These are phyloP conservation scores for Fistulina hepatica DNA, from an alignment of 1,284 basidiomycete species.

Conservation along the genomic window DNA sequence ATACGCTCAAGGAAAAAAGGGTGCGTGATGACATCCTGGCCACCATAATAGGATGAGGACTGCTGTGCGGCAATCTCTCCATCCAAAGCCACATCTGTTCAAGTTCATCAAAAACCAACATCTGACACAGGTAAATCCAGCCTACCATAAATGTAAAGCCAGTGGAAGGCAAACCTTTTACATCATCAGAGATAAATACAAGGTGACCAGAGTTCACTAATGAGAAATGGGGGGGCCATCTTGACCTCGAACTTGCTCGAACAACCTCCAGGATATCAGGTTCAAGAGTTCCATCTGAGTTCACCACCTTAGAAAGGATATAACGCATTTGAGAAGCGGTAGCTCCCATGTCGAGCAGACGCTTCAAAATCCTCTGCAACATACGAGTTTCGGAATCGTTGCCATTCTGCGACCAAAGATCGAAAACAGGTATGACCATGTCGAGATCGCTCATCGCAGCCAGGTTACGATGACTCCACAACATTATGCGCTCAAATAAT, in stretches of 20 bases:
- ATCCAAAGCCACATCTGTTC: constrained; percentile 59
- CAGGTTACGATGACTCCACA: constrained; percentile 53
- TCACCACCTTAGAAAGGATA: constrained; percentile 51
- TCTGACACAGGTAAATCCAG: constrained; percentile 1
- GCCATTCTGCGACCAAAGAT: too few species aligned
- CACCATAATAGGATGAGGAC: constrained; percentile 35
- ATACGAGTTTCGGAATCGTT: constrained; percentile 43
- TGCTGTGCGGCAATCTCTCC: constrained; percentile 38
- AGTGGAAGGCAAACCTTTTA: constrained; percentile 39
- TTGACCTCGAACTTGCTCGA: constrained; percentile 53
- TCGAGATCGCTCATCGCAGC: constrained; percentile 49
- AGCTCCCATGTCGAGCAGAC: constrained; percentile 60
- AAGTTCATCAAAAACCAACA: constrained; percentile 5
- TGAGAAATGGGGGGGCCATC: constrained; percentile 67
- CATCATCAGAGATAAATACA: constrained; percentile 30
- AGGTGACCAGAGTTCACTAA: constrained; percentile 45
- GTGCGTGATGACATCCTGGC: constrained; percentile 27
- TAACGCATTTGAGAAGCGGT: constrained; percentile 45
- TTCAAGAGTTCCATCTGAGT: constrained; percentile 37
- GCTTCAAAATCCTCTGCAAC: constrained; percentile 48
- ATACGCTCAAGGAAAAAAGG: constrained; percentile 36
- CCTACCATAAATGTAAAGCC: constrained; percentile 65
- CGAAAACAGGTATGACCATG: too few species aligned
- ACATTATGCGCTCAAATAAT: constrained; percentile 49
- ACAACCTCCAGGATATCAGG: constrained; percentile 57